Conservation (phyloP, 257 asterid genomes). For the Solanum piurae region DNA sequence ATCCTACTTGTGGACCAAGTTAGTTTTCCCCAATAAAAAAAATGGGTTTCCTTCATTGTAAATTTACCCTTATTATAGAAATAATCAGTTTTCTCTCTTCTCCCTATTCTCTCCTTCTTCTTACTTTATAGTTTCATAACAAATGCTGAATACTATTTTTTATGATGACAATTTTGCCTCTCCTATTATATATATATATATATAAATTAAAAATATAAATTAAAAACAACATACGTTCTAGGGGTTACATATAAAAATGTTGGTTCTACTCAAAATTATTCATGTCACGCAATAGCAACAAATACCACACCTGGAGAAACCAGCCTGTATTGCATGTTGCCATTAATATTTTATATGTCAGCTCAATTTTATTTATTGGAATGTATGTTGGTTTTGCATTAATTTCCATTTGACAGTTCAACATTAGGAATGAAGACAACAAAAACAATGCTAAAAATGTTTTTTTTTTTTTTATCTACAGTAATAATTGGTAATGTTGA, state of each 20-base stretch:
- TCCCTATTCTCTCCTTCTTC: too few relatives aligned
- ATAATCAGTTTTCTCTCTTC: too few relatives aligned
- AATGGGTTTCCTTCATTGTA: too few relatives aligned
- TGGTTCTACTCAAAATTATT: neutral
- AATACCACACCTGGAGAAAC: neutral
- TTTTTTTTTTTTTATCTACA: neutral
- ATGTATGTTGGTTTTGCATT: neutral
- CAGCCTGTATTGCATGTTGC: neutral
- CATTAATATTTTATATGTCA: neutral
- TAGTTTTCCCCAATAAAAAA: neutral
- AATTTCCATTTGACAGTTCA: neutral
- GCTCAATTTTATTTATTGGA: neutral
- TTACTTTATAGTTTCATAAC: too few relatives aligned
- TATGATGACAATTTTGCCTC: too few relatives aligned
- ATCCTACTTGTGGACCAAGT: neutral
- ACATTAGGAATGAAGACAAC: neutral
- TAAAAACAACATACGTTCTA: too few relatives aligned
- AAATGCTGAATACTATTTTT: too few relatives aligned
- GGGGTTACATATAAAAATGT: neutral
- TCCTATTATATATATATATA: too few relatives aligned
- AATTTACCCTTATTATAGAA: too few relatives aligned
- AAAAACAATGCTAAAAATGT: neutral
- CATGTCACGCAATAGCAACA: neutral
- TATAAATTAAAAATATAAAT: too few relatives aligned
- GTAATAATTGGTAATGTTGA: neutral